Evolutionary conservation across 2,329 filamentous ascomycete species (phyloP), one percentile per base, ranked within the genome.

Genomic region (Helminthosporium solani): DNA sequence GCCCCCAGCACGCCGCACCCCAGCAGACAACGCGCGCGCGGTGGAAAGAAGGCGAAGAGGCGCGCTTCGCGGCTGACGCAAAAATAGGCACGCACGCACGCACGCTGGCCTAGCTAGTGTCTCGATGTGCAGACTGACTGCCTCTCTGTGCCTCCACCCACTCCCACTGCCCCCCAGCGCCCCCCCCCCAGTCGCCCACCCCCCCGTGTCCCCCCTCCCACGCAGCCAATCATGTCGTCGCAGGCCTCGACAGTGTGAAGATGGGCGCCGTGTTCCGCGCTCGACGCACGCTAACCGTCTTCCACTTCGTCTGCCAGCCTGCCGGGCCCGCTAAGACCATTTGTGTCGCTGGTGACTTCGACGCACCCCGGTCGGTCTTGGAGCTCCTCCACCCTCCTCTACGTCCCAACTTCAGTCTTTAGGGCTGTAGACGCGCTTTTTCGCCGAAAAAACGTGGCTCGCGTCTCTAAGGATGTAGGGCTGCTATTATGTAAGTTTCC

Each of bases 341-440:
- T n/a, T 31, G 28, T 31, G 18, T 36, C 35, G 25, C 35, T 8
- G 12, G 12, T 23, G 18, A 16, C 33, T 35, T 35, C 5, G 16
- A 5, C 33, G 3, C 33, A 4, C 19, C 33, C 33, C 33, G 16
- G 33, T 35, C 33, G 8, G 19, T 35, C 33, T 20, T 35, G 16
- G 8, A 11, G n/a, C 33, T 21, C 35, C 9, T 31, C 45, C 43
- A 49, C 59, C 63, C 61, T 57, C 60, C 61, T 48, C 45, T 49
- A 57, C 54, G 28, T 47, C 49, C 53, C 52, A 47, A 42, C 43
- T 44, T 52, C 46, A 44, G 42, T 37, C 53, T 59, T 49, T 66
- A 59, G 57, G 56, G 58, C 61, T 61, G 52, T 53, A 64, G 53
- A 64, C 55, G 56, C 51, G 49, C 49, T 60, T 64, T 66, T 63